These are phyloP conservation scores for Microstroma glucosiphilum DNA, from an alignment of 1,284 basidiomycete genomes.

Conservation along the genomic window DNA sequence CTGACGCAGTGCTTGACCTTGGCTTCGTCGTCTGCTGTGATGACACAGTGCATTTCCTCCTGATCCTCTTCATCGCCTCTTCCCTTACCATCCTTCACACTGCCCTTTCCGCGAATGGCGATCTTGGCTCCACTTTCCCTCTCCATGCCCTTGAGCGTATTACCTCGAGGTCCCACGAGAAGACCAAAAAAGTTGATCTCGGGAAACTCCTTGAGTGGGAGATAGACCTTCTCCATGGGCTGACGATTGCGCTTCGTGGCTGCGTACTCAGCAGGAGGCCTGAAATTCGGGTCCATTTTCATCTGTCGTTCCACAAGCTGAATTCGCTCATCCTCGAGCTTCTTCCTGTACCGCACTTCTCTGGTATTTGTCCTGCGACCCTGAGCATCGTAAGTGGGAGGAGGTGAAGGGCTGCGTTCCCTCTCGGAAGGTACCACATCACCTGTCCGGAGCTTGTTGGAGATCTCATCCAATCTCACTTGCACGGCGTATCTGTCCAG, in stretches of 20 bases:
- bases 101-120: constrained; percentile 94
- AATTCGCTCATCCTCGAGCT: constrained; percentile 93
- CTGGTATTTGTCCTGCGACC: constrained; percentile 96
- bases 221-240: constrained; percentile 82
- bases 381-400: constrained; percentile 92
- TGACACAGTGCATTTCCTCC: constrained; percentile 96
- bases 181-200: constrained; percentile 99
- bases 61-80: constrained; percentile 83
- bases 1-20: constrained; percentile 85
- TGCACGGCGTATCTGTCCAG: constrained; percentile 49
- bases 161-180: constrained; percentile 94
- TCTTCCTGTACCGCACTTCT: constrained; percentile 94
- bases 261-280: constrained; percentile 89
- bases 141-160: constrained; percentile 99
- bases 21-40: constrained; percentile 84
- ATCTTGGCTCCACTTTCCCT: constrained; percentile 96
- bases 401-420: constrained; percentile 88
- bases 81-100: constrained; percentile 96
- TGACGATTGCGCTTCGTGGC: constrained; percentile 71
- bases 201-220: constrained; percentile 98
- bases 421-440: constrained; percentile 93
- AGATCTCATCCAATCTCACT: constrained; percentile 84
- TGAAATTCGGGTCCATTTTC: constrained; percentile 95
- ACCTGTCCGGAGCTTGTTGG: constrained; percentile 82
- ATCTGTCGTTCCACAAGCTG: constrained; percentile 87